Percentiles rank a stretch among this genome's conserved stretches.
phyloP scores from a whole-genome alignment of 345 rosid genomes.

The Rhizophora apiculata region DNA sequence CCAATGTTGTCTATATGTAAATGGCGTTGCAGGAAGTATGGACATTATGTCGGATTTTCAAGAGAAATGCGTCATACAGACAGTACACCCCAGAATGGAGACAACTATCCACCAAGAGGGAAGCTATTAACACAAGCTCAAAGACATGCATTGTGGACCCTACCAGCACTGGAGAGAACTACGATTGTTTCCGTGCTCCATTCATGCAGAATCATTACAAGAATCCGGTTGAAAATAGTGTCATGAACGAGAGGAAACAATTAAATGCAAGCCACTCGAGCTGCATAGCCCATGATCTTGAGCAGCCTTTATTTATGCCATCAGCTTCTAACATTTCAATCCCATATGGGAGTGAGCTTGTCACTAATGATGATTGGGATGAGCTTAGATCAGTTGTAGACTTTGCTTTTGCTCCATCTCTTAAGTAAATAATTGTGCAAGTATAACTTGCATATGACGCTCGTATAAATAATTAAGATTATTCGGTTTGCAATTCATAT shows the following conservation, averaged over 20 bases:
- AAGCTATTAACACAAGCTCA: conserved; percentile 23
- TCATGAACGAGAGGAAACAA: conserved; percentile 18
- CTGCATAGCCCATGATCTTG: not conserved
- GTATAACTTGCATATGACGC: too few species aligned
- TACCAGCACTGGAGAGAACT: conserved; percentile 31
- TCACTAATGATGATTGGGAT: conserved; percentile 56
- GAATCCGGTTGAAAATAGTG: conserved; percentile 19
- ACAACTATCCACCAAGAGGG: conserved; percentile 40
- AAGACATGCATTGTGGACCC: conserved; percentile 21
- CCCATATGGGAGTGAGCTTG: conserved; percentile 24
- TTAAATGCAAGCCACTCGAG: conserved; percentile 4
- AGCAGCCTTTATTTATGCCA: conserved; percentile 29
- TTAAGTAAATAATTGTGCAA: conserved; percentile 14
- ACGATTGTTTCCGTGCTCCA: conserved; percentile 46
- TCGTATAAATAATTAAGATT: too few species aligned
- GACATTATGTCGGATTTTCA: conserved; percentile 78
- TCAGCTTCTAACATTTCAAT: conserved; percentile 37
- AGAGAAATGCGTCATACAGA: conserved; percentile 45
- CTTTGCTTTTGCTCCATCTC: conserved; percentile 48
- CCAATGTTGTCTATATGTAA: too few species aligned
- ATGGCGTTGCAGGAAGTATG: conserved; percentile 63
- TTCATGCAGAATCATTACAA: conserved; percentile 17
- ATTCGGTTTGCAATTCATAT: too few species aligned
- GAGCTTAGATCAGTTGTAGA: conserved; percentile 72
- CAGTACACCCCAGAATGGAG: conserved; percentile 60